Conservation (phyloP, 2,329 filamentous ascomycete species). For the Harringtonia lauricola region DNA sequence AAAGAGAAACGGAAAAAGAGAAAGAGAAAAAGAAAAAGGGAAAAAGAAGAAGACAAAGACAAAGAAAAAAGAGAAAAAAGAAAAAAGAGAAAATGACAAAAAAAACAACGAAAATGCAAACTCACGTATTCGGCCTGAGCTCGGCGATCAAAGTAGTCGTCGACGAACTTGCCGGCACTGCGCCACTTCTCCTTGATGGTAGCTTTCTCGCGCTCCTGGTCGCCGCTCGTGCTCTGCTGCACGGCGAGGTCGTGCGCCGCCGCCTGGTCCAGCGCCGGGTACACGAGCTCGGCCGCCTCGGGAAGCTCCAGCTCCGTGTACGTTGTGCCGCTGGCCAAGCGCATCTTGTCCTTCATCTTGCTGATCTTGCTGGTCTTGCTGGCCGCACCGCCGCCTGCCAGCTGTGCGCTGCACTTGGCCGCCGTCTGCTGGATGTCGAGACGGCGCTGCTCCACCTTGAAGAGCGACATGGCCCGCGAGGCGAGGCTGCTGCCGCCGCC, state of each 20-base stretch:
- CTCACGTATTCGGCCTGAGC: conserved; percentile 33
- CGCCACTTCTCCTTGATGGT: conserved; percentile 16
- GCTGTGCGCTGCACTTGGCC: conserved; percentile 17
- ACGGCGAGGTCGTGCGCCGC: conserved; percentile 13
- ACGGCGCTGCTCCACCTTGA: conserved; percentile 4
- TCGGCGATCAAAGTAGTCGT: conserved; percentile 35
- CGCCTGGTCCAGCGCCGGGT: conserved; percentile 22
- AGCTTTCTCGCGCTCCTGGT: not conserved
- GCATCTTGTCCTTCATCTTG: conserved; percentile 20
- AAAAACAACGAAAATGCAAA: too few species aligned
- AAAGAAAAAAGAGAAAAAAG: too few species aligned
- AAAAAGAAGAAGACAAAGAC: not conserved
- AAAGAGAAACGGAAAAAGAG: not conserved
- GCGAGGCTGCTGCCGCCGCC: not conserved
- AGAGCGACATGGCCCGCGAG: conserved; percentile 7
- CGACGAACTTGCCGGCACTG: conserved; percentile 23
- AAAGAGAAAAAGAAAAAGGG: conserved; percentile 2
- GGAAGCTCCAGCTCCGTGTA: conserved; percentile 24
- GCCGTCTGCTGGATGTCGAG: conserved; percentile 24
- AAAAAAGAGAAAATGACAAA: too few species aligned
- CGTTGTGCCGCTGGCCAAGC: conserved; percentile 23
- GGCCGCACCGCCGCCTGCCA: conserved; percentile 4
- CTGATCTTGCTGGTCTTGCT: conserved; percentile 1
- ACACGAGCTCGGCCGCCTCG: conserved; percentile 26
- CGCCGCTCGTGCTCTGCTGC: conserved; percentile 8